Conservation (phyloP, 2,329 filamentous ascomycete genomes). For the Rhinocladiella mackenziei region DNA sequence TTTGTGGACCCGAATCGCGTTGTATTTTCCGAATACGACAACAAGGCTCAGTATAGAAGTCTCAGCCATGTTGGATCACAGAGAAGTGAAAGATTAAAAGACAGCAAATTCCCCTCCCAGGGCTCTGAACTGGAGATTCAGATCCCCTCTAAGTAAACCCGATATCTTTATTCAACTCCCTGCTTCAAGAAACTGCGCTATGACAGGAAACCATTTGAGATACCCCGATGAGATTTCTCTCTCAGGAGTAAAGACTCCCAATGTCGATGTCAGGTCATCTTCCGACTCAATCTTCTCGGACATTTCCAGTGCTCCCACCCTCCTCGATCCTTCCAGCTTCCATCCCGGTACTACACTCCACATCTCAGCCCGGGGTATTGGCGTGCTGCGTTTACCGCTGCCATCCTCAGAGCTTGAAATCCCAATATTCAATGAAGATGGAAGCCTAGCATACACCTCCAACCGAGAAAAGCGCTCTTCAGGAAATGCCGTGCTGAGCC, state of each 20-base stretch:
- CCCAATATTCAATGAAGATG: slow-evolving; percentile 35
- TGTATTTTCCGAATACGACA: slow-evolving; percentile 8
- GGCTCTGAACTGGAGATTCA: too few relatives aligned
- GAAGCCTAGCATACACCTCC: slow-evolving; percentile 49
- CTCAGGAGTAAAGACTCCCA: not conserved
- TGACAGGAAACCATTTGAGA: not conserved
- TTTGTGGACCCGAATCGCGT: not conserved
- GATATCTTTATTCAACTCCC: not conserved
- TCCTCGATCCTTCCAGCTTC: slow-evolving; percentile 5
- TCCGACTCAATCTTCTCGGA: slow-evolving; percentile 4
- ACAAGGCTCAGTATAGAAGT: not conserved
- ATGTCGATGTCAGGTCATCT: slow-evolving; percentile 6
- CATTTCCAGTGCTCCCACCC: slow-evolving; percentile 3
- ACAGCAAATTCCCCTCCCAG: too few relatives aligned
- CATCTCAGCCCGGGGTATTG: slow-evolving; percentile 33
- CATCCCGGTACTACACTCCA: slow-evolving; percentile 19
- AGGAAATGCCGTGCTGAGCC: slow-evolving; percentile 48
- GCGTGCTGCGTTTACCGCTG: slow-evolving; percentile 34
- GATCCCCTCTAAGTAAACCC: too few relatives aligned
- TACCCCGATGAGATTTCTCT: not conserved
- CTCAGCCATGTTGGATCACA: too few relatives aligned
- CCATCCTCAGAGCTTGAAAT: slow-evolving; percentile 39
- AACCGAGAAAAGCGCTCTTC: slow-evolving; percentile 47
- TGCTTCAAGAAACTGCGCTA: not conserved
- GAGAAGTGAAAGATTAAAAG: too few relatives aligned